These are phyloP conservation scores for Cercospora sp. DNA, from an alignment of 2,329 filamentous ascomycete species.

Conservation along the genomic window DNA sequence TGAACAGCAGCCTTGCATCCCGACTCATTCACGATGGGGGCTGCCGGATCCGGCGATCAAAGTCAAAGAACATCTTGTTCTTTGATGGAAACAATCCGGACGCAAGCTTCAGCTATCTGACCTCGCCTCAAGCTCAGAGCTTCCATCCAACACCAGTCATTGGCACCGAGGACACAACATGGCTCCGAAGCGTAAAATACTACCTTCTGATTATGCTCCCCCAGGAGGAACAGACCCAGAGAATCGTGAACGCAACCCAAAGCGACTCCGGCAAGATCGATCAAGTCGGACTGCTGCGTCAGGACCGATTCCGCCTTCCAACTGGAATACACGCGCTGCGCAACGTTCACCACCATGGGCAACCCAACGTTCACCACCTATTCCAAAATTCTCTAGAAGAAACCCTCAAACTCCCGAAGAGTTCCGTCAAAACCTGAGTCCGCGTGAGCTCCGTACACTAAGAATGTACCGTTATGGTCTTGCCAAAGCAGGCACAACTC, in stretches of 20 bases:
- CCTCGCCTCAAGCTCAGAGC: background rate
- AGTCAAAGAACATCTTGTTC: background rate
- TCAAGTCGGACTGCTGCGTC: background rate
- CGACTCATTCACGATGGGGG: background rate
- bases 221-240: background rate
- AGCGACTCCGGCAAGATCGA: background rate
- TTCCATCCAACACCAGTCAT: background rate
- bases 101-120: background rate
- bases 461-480: conserved; percentile 5
- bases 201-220: background rate
- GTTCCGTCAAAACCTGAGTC: background rate
- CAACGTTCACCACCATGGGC: background rate
- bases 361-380: background rate
- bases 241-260: background rate
- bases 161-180: background rate
- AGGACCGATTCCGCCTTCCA: background rate
- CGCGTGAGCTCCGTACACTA: background rate
- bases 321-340: background rate
- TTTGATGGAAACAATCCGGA: background rate
- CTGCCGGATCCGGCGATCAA: background rate
- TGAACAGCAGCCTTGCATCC: background rate
- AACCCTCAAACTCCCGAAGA: conserved; percentile 1
- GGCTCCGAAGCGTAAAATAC: background rate
- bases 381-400: background rate
- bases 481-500: background rate